Conservation (phyloP, 164 flowering plant species). For the Tetrastigma voinierianum region DNA sequence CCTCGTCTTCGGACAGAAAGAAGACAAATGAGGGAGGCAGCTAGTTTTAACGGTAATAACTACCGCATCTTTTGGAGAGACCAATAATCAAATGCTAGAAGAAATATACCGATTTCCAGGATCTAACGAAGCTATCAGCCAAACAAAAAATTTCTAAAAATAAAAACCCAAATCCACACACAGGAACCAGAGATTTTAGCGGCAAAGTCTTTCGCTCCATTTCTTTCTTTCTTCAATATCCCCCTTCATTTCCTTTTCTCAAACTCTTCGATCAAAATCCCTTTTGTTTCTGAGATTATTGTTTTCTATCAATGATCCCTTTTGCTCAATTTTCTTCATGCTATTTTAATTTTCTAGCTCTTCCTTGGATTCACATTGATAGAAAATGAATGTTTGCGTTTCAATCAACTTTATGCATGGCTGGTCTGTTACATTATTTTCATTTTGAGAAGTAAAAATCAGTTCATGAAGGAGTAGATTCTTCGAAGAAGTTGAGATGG, state of each 20-base stretch:
- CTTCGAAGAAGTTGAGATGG: conserved; percentile 38
- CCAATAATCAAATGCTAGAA: not conserved
- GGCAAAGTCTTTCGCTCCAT: not conserved
- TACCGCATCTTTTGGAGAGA: conserved; percentile 1
- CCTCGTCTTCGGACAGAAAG: too few relatives aligned
- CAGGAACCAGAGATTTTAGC: not conserved
- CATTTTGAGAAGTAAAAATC: not conserved
- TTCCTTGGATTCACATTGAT: not conserved
- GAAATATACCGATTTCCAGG: conserved; percentile 26
- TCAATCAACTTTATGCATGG: not conserved
- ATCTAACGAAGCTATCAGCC: conserved; percentile 22
- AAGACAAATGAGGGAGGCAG: too few relatives aligned
- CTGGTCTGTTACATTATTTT: not conserved
- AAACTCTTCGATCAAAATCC: not conserved
- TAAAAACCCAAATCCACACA: conserved; percentile 11
- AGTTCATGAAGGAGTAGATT: not conserved
- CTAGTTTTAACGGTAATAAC: not conserved
- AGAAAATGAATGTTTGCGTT: not conserved
- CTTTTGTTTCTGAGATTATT: not conserved
- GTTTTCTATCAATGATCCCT: not conserved
- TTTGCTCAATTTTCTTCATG: not conserved
- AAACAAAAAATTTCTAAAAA: conserved; percentile 17
- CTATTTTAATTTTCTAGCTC: not conserved
- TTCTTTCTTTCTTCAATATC: not conserved
- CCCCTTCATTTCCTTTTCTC: not conserved